These are phyloP conservation scores for Elsinoe australis DNA, from an alignment of 2,329 filamentous ascomycete species.

Conservation along the genomic window DNA sequence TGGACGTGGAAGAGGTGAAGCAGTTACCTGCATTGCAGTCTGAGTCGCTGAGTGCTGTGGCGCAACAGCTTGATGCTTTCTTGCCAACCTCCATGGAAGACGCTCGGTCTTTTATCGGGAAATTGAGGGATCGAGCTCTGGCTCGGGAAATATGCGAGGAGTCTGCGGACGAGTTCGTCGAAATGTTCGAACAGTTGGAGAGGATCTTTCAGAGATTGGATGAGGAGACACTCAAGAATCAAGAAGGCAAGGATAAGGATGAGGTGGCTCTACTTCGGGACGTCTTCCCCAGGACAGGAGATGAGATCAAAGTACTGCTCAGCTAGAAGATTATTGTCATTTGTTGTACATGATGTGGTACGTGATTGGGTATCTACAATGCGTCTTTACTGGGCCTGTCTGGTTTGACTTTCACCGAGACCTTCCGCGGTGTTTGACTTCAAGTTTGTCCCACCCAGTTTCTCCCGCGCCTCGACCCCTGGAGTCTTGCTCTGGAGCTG, in stretches of 20 bases:
- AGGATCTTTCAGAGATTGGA: constrained; percentile 53
- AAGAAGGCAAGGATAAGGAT: constrained; percentile 32
- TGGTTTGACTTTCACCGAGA: no score
- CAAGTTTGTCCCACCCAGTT: neutral
- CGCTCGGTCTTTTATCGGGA: constrained; percentile 70
- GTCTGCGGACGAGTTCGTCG: constrained; percentile 75
- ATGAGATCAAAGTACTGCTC: constrained; percentile 56
- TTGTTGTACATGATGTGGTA: constrained; percentile 1
- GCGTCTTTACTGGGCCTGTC: neutral
- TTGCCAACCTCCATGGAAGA: constrained; percentile 89
- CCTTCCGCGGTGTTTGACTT: neutral
- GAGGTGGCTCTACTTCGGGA: constrained; percentile 42
- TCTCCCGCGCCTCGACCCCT: no score
- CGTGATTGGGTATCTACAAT: constrained; percentile 2
- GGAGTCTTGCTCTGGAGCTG: neutral
- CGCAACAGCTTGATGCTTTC: constrained; percentile 79
- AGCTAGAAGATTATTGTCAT: constrained; percentile 36
- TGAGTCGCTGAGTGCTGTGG: constrained; percentile 55
- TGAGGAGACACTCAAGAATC: constrained; percentile 37
- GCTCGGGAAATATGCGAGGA: constrained; percentile 71
- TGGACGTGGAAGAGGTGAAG: constrained; percentile 50
- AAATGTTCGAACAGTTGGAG: constrained; percentile 69
- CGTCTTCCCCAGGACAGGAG: constrained; percentile 56
- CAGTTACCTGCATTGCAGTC: constrained; percentile 52
- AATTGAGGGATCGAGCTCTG: constrained; percentile 63